phyloP scores from a whole-genome alignment of 345 rosid genomes.

The Populus pruinosa region DNA sequence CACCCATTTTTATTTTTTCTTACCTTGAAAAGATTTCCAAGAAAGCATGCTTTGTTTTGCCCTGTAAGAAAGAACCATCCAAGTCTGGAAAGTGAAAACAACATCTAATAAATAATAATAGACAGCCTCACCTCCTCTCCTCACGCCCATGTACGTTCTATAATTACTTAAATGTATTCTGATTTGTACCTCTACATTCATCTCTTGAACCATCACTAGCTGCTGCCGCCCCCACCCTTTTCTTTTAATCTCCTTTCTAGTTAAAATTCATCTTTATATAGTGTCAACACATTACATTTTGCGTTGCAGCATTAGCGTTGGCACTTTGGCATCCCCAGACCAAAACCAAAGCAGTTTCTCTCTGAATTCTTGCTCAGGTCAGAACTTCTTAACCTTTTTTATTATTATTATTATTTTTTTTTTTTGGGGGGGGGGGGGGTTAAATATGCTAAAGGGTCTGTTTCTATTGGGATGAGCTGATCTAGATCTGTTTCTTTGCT shows the following conservation, averaged over 20 bases:
- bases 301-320: conserved; percentile 1
- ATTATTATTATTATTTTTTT: too few species aligned
- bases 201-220: conserved; percentile 12
- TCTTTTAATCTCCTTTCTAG: background rate
- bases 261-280: conserved; percentile 31
- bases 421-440: background rate
- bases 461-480: conserved; percentile 9
- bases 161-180: background rate
- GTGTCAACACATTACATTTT: conserved; percentile 2
- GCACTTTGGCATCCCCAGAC: background rate
- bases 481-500: conserved; percentile 37
- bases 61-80: conserved; percentile 8
- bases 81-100: conserved; percentile 11
- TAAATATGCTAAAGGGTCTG: background rate
- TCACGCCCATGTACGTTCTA: background rate
- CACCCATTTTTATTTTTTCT: conserved; percentile 22
- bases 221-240: conserved; percentile 8
- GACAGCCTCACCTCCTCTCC: background rate
- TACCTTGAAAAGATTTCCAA: conserved; percentile 23
- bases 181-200: background rate
- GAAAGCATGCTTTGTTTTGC: conserved; percentile 8
- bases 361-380: conserved; percentile 41
- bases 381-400: conserved; percentile 11
- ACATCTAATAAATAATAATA: background rate
- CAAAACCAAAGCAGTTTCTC: background rate